Conservation (phyloP, 768 basidiomycete species). For the Kwoniella newhampshirensis region DNA sequence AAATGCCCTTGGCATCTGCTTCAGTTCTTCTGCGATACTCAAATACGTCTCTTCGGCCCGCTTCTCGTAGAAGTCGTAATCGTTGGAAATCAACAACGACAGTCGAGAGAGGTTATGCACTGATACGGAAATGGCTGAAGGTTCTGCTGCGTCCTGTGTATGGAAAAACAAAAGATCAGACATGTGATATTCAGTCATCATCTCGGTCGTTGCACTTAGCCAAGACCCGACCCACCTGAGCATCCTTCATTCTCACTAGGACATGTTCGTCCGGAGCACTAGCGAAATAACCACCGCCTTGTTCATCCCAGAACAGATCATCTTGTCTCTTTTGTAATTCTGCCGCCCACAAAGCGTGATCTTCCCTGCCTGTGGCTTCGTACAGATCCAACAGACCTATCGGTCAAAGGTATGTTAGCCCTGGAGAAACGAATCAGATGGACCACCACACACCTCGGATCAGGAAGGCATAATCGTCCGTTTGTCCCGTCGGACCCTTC, state of each 20-base stretch:
- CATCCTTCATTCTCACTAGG: slow-evolving; percentile 56
- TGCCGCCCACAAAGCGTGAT: slow-evolving; percentile 52
- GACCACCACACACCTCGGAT: slow-evolving; percentile 22
- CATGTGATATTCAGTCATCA: too few relatives aligned
- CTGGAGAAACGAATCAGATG: background rate
- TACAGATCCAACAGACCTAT: slow-evolving; percentile 54
- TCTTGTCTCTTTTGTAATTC: slow-evolving; percentile 55
- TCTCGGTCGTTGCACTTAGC: too few relatives aligned
- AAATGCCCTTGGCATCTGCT: slow-evolving; percentile 39
- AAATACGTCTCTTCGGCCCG: slow-evolving; percentile 28
- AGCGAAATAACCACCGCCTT: slow-evolving; percentile 56
- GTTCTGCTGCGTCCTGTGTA: slow-evolving; percentile 46
- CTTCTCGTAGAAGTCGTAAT: slow-evolving; percentile 34
- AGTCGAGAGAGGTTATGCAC: slow-evolving; percentile 37
- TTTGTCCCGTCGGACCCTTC: slow-evolving; percentile 54
- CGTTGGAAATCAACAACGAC: slow-evolving; percentile 23
- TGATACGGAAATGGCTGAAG: slow-evolving; percentile 37
- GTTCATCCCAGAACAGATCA: slow-evolving; percentile 55
- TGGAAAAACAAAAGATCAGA: too few relatives aligned
- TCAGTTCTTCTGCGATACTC: slow-evolving; percentile 35
- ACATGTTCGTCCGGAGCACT: slow-evolving; percentile 54
- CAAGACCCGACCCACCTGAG: slow-evolving; percentile 52
- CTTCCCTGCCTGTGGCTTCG: slow-evolving; percentile 53
- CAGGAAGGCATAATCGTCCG: slow-evolving; percentile 57
- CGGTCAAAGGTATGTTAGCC: too few relatives aligned